Base-by-base conservation (phyloP, 371 early-diverging fungal species). In the Mortierella sp. region DNA sequence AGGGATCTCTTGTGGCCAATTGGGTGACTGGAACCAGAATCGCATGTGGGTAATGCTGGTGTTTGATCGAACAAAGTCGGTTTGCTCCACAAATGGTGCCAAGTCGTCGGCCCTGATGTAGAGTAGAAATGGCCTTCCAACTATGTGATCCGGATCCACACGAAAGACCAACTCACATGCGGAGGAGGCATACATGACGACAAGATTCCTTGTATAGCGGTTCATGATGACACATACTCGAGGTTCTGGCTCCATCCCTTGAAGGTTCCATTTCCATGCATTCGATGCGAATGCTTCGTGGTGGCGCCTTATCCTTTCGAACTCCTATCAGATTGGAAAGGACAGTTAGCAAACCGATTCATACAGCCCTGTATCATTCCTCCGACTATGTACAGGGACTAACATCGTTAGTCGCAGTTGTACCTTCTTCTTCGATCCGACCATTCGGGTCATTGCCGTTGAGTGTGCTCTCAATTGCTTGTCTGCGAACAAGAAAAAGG, bases 181-280 rank as follows among this genome's bases (percentile, higher is more conserved):
- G 7, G 54, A 34, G 1, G 67, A 66, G 4, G 58, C 57, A 47
- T 66, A 66, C 59, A 66, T 54, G 37, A 66, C 45, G 39, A 53
- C 21, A 8, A 53, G 41, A 16, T 27, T 53, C n/a, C 57, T 47
- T 7, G 67, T 43, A 28, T 51, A 66, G 4, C 60, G 58, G 27
- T 66, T 66, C 27, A 66, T 46, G 25, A 66, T 59, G 54, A 66
- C 43, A 41, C 67, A 66, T 1, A 47, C 67, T 10, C 67, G 67
- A 16, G 40, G 40, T 43, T 68, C 69, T 16, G 69, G 53, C n/a
- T 60, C 48, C 25, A 62, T 34, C 34, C 34, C 34, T 10, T 34
- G 39, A 13, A 24, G 45, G 19, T 53, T 14, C 5, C 29, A 7
- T 16, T 61, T 31, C 69, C 69, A 68, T 41, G 37, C 17, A 25